Percentiles rank a stretch among this genome's conserved stretches.
phyloP scores from a whole-genome alignment of 1,284 basidiomycete genomes.

The Boletus semigastroideus region DNA sequence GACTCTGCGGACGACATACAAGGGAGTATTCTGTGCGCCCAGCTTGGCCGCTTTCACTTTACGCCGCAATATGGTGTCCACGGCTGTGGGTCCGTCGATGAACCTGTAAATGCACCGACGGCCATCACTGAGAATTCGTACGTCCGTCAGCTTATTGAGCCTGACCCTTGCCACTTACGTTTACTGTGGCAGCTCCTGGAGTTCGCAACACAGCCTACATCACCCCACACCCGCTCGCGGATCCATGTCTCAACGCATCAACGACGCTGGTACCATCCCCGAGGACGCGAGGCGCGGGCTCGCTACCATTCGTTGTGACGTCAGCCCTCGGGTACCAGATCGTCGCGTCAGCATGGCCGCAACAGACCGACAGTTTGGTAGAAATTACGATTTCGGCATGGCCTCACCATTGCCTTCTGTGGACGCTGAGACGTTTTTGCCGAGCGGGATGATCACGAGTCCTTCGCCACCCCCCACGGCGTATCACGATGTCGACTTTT shows the following conservation, averaged over 20 bases:
- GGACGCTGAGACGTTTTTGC: conserved; percentile 17
- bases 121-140: conserved; percentile 30
- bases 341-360: conserved; percentile 19
- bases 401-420: conserved; percentile 17
- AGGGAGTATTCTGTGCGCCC: conserved; percentile 24
- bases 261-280: conserved; percentile 17
- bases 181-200: conserved; percentile 27
- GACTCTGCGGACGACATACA: conserved; percentile 26
- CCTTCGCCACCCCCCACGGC: conserved; percentile 24
- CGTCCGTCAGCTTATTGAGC: conserved; percentile 14
- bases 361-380: conserved; percentile 15
- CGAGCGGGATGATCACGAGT: conserved; percentile 17
- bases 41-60: conserved; percentile 29
- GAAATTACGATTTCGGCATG: conserved; percentile 7
- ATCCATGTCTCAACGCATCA: conserved; percentile 21
- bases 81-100: conserved; percentile 20
- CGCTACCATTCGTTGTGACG: conserved; percentile 22
- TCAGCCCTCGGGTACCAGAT: conserved; percentile 18
- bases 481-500: conserved; percentile 28
- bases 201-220: conserved; percentile 23
- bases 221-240: conserved; percentile 24
- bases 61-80: conserved; percentile 12
- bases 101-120: conserved; percentile 24
- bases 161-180: conserved; percentile 25
- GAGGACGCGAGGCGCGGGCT: conserved; percentile 28